Evolutionary conservation across 495 filamentous ascomycete genomes (phyloP), one percentile per base, ranked within the genome.

Genomic region (Xylaria sp.): DNA sequence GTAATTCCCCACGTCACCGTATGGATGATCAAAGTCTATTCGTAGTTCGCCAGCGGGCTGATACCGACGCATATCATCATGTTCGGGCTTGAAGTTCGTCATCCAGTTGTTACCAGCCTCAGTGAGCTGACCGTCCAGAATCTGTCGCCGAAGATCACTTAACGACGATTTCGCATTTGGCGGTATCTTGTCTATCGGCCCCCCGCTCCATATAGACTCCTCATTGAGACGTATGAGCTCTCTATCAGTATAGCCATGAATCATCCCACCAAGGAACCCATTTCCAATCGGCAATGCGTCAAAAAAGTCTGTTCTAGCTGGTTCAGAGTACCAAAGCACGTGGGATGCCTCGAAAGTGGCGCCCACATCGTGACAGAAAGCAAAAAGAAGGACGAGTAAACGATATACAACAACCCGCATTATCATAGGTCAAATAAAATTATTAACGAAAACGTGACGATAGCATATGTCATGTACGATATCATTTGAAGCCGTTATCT

Each of bases 221-320:
- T 88, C 85, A 65, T 86, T 87, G n/a, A 88, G 72, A 19, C 79
- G 77, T 21, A 87, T 72, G 61, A 85, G 75, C 63, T 87, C 85
- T 12, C 79, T 81, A 24, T 78, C 74, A n/a, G 82, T 81, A 59
- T 80, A 76, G 40, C 85, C 86, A 68, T 85, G 82, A 24, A 87
- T 72, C 77, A 85, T 82, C 21, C 79, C 85, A 12, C 84, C 86
- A 6, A 87, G 76, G 35, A 84, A 78, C 26, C 85, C 85, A 77
- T 87, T 87, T 14, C 86, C 84, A 55, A 88, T 75, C 3, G 72
- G 72, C 7, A 76, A 55, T 24, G 61, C 66, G 44, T 76, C 69
- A n/a, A 68, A 33, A 69, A 73, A 76, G 35, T 69, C 73, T 50
- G 61, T 43, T 64, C 71, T 69, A 2, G 74, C 67, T 41, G 55